Conservation (phyloP, 2,329 filamentous ascomycete species). For the Curvularia verruculosa region DNA sequence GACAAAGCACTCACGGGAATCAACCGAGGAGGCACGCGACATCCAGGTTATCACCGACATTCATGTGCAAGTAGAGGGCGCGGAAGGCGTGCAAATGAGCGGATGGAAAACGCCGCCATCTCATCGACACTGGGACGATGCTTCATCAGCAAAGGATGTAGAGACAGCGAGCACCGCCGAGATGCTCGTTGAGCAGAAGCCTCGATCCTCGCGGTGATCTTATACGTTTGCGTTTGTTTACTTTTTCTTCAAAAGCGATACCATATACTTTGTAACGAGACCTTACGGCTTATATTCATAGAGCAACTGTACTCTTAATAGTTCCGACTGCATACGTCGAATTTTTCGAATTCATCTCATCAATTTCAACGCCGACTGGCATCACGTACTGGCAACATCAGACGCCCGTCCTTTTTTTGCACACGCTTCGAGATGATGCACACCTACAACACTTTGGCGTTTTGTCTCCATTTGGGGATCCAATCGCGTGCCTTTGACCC, state of each 20-base stretch:
- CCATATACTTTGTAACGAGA: slow-evolving; percentile 7
- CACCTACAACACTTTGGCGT: neutral
- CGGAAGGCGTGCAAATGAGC: slow-evolving; percentile 5
- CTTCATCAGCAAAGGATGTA: slow-evolving; percentile 1
- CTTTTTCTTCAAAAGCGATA: neutral
- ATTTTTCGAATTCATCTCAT: neutral
- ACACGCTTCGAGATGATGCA: neutral
- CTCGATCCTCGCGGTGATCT: neutral
- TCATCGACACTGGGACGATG: slow-evolving; percentile 7
- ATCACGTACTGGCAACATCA: neutral
- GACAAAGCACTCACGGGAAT: slow-evolving; percentile 5
- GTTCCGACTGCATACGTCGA: neutral
- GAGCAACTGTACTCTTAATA: neutral
- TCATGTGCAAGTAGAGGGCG: slow-evolving; percentile 26
- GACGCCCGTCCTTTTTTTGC: neutral
- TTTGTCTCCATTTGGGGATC: neutral
- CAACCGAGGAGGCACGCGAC: slow-evolving; percentile 15
- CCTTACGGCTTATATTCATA: slow-evolving; percentile 9
- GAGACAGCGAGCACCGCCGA: slow-evolving; percentile 8
- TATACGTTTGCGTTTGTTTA: slow-evolving; percentile 2
- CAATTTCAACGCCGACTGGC: neutral
- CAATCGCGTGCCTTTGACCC: neutral
- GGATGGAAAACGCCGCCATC: slow-evolving; percentile 17
- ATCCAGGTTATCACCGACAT: slow-evolving; percentile 38
- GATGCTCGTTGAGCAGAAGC: slow-evolving; percentile 4